A percentile compares a stretch with the other conserved stretches of the same genome.
These are phyloP conservation scores for Penicillium antarcticum DNA, from an alignment of 495 filamentous ascomycete species.

Conservation along the genomic window DNA sequence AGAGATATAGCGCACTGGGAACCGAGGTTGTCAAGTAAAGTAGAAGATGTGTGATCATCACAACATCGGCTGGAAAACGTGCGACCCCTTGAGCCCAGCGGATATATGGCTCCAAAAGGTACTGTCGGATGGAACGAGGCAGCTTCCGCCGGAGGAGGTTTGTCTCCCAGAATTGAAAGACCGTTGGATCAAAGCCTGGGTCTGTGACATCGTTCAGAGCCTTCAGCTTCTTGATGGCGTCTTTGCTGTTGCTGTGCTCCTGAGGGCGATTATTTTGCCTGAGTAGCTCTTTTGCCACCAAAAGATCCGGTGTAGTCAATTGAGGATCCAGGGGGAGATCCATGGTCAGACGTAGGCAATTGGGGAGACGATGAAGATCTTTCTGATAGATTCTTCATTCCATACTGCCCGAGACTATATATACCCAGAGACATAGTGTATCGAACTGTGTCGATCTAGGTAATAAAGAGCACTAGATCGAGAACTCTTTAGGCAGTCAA, in stretches of 20 bases:
- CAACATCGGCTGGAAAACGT: constrained; percentile 61
- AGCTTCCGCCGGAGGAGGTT: constrained; percentile 29
- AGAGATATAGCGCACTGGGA: constrained; percentile 63
- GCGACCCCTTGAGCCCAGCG: constrained; percentile 51
- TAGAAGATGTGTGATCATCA: constrained; percentile 72
- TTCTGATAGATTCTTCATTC: not conserved
- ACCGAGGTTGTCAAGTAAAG: constrained; percentile 65
- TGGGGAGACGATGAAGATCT: not conserved
- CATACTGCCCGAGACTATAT: not conserved
- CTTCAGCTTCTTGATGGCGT: constrained; percentile 38
- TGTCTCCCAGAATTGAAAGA: constrained; percentile 50
- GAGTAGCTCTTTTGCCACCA: not conserved
- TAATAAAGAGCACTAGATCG: not conserved
- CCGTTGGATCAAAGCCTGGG: constrained; percentile 50
- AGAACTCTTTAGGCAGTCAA: not conserved
- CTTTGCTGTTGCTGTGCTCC: constrained; percentile 5
- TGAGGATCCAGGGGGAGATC: not conserved
- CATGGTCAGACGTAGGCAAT: not conserved
- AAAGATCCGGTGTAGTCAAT: not conserved
- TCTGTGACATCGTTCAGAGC: constrained; percentile 49
- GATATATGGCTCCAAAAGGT: constrained; percentile 54
- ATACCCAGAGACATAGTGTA: not conserved
- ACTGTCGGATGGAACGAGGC: constrained; percentile 33
- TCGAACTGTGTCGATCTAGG: not conserved
- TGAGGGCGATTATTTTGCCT: not conserved